Percentiles rank a stretch among this genome's conserved stretches.
These are phyloP conservation scores for Capsicum baccatum DNA, from an alignment of 257 asterid species.

Conservation along the genomic window DNA sequence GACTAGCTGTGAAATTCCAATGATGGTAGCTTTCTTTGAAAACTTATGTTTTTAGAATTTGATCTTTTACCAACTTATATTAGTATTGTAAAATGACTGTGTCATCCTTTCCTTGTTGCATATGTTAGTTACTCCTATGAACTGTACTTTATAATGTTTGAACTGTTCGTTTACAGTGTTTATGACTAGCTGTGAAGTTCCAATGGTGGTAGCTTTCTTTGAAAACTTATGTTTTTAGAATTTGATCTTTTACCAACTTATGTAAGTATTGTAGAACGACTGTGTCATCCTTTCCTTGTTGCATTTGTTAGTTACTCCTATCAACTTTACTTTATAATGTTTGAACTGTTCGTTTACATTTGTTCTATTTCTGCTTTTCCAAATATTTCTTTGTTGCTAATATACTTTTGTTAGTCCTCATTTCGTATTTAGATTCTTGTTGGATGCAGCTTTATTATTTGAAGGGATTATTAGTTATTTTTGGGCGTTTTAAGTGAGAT, in stretches of 20 bases:
- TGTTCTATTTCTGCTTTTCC: background rate
- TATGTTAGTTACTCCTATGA: background rate
- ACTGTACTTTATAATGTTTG: background rate
- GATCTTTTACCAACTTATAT: background rate
- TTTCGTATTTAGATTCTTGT: no score
- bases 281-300: background rate
- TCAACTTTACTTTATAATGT: background rate
- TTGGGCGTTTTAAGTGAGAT: no score
- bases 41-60: background rate
- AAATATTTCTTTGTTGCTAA: background rate
- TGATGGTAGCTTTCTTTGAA: background rate
- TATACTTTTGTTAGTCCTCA: no score
- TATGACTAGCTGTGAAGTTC: background rate
- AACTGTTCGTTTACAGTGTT: background rate
- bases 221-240: background rate
- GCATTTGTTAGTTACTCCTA: background rate
- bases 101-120: background rate
- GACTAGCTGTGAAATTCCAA: background rate
- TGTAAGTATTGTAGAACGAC: background rate
- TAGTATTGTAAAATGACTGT: background rate
- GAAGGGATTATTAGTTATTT: no score
- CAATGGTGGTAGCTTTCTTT: background rate
- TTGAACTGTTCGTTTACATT: background rate
- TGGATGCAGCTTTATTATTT: no score
- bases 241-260: background rate